Conservation (phyloP, 345 rosid species). For the Sonneratia alba region DNA sequence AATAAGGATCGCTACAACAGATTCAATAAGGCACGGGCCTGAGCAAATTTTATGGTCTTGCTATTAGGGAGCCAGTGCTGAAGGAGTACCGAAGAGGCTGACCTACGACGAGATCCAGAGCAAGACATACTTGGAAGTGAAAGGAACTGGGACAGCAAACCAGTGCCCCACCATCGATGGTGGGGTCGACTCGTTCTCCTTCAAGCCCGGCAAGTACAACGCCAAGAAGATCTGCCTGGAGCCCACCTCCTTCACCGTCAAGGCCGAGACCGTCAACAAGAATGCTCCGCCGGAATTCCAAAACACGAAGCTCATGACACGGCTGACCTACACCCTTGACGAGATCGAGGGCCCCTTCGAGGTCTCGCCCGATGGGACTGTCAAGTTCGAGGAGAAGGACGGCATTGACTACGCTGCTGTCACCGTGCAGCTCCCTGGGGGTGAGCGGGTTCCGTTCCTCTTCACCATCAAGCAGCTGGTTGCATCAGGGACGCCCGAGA, state of each 20-base stretch:
- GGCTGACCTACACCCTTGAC: slow-evolving; percentile 89
- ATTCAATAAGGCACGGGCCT: background rate
- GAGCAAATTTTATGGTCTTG: background rate
- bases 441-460: slow-evolving; percentile 84
- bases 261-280: slow-evolving; percentile 75
- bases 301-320: slow-evolving; percentile 94
- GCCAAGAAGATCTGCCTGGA: slow-evolving; percentile 86
- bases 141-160: slow-evolving; percentile 92
- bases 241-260: slow-evolving; percentile 98
- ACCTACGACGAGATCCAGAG: slow-evolving; percentile 92
- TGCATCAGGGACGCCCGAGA: slow-evolving; percentile 75
- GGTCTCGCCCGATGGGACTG: slow-evolving; percentile 48
- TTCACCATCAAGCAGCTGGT: slow-evolving; percentile 76
- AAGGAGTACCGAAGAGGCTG: slow-evolving; percentile 79
- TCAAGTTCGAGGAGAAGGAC: slow-evolving; percentile 76
- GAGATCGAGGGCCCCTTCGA: slow-evolving; percentile 96
- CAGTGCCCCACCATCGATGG: slow-evolving; percentile 85
- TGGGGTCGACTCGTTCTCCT: slow-evolving; percentile 56
- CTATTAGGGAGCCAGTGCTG: slow-evolving; percentile 79
- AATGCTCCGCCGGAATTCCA: slow-evolving; percentile 91
- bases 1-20: no score
- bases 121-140: slow-evolving; percentile 90
- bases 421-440: slow-evolving; percentile 78
- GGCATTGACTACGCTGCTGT: slow-evolving; percentile 89
- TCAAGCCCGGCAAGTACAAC: slow-evolving; percentile 77